Percentiles rank a stretch among this genome's conserved stretches.
phyloP scores from a whole-genome alignment of 1,284 basidiomycete species.

The Ustilago crameri region DNA sequence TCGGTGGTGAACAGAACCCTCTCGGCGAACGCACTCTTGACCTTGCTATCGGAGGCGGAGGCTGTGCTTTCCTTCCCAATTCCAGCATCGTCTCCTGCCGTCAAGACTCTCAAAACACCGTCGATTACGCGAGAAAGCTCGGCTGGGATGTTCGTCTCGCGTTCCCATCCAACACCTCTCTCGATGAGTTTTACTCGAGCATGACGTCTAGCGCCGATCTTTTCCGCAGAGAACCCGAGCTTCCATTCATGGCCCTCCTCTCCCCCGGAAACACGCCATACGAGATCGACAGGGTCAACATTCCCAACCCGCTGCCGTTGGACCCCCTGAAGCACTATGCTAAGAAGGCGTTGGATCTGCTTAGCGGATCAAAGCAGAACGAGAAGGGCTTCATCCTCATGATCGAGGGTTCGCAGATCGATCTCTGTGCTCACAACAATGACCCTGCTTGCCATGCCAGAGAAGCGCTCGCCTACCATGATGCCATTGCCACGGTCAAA shows the following conservation, averaged over 20 bases:
- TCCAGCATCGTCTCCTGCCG: constrained; percentile 59
- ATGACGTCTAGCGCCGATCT: constrained; percentile 2
- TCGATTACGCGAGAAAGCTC: constrained; percentile 46
- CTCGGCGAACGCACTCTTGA: constrained; percentile 57
- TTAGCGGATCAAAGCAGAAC: constrained; percentile 19
- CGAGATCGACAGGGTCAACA: constrained; percentile 61
- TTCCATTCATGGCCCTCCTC: constrained; percentile 54
- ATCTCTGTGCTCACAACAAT: constrained; percentile 63
- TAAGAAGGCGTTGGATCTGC: constrained; percentile 43
- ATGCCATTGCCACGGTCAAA: constrained; percentile 65
- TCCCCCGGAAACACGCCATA: constrained; percentile 62
- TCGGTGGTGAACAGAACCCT: constrained; percentile 41
- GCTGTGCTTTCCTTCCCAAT: constrained; percentile 68
- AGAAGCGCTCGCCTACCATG: constrained; percentile 69
- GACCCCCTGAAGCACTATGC: constrained; percentile 44
- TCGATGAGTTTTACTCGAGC: neutral
- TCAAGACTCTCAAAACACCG: constrained; percentile 64
- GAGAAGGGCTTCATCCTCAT: constrained; percentile 63
- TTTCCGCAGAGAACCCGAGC: constrained; percentile 19
- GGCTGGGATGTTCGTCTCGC: constrained; percentile 56
- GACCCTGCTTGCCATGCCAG: constrained; percentile 58
- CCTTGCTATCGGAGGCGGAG: constrained; percentile 69
- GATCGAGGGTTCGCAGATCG: constrained; percentile 66
- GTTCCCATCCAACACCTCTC: constrained; percentile 33
- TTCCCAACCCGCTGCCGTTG: constrained; percentile 39